Conservation (phyloP, 768 basidiomycete species). For the Postia placenta region DNA sequence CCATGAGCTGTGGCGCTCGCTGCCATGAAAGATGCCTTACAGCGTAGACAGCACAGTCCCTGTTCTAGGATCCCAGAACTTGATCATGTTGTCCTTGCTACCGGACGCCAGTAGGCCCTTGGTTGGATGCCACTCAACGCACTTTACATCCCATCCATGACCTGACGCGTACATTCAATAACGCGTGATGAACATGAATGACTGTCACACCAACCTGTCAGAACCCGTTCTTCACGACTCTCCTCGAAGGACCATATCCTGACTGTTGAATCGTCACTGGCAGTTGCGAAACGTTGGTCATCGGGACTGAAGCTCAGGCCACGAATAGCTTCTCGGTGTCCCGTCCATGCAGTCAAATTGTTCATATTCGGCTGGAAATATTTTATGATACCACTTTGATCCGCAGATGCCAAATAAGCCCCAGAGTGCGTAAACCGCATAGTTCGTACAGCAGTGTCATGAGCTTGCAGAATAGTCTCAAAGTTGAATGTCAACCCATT, state of each 20-base stretch:
- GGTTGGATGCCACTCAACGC: constrained; percentile 97
- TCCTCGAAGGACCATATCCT: constrained; percentile 95
- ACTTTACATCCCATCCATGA: constrained; percentile 99
- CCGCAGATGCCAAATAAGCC: constrained; percentile 87
- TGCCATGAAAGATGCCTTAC: constrained; percentile 37
- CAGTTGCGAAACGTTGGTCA: constrained; percentile 88
- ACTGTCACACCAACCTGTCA: constrained; percentile 53
- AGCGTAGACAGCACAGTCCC: constrained; percentile 86
- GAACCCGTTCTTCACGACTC: constrained; percentile 78
- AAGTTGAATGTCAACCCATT: constrained; percentile 99
- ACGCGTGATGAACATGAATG: not conserved
- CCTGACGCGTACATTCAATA: constrained; percentile 37
- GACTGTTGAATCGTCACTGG: constrained; percentile 92
- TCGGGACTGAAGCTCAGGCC: constrained; percentile 90
- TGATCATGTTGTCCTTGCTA: constrained; percentile 96
- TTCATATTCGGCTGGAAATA: constrained; percentile 99
- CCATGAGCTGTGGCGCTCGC: not conserved
- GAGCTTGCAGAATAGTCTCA: constrained; percentile 98
- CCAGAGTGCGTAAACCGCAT: constrained; percentile 90
- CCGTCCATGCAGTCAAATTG: constrained; percentile 91
- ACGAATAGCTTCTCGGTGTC: constrained; percentile 93
- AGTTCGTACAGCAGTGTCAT: constrained; percentile 90
- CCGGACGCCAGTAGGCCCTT: constrained; percentile 94
- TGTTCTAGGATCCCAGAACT: constrained; percentile 98
- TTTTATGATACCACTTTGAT: constrained; percentile 93